phyloP scores from a whole-genome alignment of 2,329 filamentous ascomycete species.

The Paecilomyces dactylethromorphus region DNA sequence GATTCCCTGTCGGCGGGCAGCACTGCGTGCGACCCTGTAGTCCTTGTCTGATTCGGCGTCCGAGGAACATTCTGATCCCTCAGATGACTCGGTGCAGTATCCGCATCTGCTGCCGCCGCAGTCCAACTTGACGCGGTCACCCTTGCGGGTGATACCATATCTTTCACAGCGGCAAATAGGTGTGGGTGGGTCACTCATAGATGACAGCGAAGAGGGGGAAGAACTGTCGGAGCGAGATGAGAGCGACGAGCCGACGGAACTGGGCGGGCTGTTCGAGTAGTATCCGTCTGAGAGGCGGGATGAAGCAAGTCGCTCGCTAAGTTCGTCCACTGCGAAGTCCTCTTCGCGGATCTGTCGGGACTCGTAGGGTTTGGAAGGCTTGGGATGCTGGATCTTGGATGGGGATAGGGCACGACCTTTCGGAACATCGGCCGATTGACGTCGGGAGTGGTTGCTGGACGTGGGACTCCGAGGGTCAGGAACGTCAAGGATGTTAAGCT shows the following conservation, averaged over 20 bases:
- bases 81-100: slow-evolving; percentile 59
- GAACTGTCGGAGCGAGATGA: slow-evolving; percentile 65
- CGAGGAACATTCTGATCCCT: slow-evolving; percentile 59
- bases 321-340: slow-evolving; percentile 75
- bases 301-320: slow-evolving; percentile 68
- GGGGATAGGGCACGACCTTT: slow-evolving; percentile 84
- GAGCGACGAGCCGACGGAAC: slow-evolving; percentile 58
- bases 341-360: slow-evolving; percentile 79
- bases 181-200: slow-evolving; percentile 55
- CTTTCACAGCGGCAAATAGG: slow-evolving; percentile 83
- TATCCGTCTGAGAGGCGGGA: slow-evolving; percentile 65
- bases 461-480: slow-evolving; percentile 49
- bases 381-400: slow-evolving; percentile 84
- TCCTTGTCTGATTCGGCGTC: slow-evolving; percentile 42
- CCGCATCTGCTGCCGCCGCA: slow-evolving; percentile 85
- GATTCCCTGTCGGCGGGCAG: slow-evolving; percentile 30
- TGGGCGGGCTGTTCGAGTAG: slow-evolving; percentile 68
- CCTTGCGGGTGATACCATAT: slow-evolving; percentile 91
- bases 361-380: slow-evolving; percentile 80
- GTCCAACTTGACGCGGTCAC: slow-evolving; percentile 91
- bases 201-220: slow-evolving; percentile 53
- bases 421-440: slow-evolving; percentile 60
- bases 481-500: slow-evolving; percentile 95
- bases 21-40: slow-evolving; percentile 28
- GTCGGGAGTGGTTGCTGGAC: slow-evolving; percentile 30